Evolutionary conservation across 495 filamentous ascomycete species (phyloP).

Genomic region (Aspergillus nanangensis): DNA sequence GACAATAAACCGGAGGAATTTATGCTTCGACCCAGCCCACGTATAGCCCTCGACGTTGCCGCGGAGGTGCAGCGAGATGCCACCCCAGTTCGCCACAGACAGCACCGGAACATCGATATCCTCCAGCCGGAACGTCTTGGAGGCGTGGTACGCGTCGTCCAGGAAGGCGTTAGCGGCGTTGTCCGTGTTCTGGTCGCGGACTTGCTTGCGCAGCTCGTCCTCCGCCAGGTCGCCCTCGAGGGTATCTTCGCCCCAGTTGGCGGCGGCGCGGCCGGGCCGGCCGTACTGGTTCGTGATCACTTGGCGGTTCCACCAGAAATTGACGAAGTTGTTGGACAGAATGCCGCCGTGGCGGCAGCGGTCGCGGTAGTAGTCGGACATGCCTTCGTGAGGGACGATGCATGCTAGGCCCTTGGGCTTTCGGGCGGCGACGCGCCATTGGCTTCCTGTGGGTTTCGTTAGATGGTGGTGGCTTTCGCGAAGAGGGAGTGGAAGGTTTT

Average conservation of each 20-base stretch:
- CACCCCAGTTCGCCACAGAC: conserved; percentile 59
- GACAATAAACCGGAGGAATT: conserved; percentile 58
- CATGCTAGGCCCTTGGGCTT: conserved; percentile 53
- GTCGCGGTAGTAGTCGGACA: conserved; percentile 13
- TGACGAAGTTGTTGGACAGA: conserved; percentile 50
- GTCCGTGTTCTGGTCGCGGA: conserved; percentile 50
- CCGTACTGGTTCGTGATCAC: conserved; percentile 56
- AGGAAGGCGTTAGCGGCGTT: conserved; percentile 43
- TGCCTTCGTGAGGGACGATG: background rate
- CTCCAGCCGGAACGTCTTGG: conserved; percentile 44
- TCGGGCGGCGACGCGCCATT: conserved; percentile 61
- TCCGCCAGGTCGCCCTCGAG: conserved; percentile 50
- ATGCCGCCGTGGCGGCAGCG: conserved; percentile 56
- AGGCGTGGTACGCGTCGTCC: conserved; percentile 51
- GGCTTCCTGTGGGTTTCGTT: no score
- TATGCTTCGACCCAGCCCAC: conserved; percentile 51
- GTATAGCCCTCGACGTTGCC: conserved; percentile 60
- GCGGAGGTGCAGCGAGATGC: conserved; percentile 55
- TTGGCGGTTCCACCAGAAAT: conserved; percentile 55
- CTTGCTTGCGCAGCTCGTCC: conserved; percentile 41
- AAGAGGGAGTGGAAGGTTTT: no score
- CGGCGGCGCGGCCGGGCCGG: conserved; percentile 7
- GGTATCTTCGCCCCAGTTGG: conserved; percentile 37
- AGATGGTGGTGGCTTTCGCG: no score
- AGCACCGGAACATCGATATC: conserved; percentile 59